phyloP scores from a whole-genome alignment of 805 yeast genomes.

The Monosporozyma siamensis region DNA sequence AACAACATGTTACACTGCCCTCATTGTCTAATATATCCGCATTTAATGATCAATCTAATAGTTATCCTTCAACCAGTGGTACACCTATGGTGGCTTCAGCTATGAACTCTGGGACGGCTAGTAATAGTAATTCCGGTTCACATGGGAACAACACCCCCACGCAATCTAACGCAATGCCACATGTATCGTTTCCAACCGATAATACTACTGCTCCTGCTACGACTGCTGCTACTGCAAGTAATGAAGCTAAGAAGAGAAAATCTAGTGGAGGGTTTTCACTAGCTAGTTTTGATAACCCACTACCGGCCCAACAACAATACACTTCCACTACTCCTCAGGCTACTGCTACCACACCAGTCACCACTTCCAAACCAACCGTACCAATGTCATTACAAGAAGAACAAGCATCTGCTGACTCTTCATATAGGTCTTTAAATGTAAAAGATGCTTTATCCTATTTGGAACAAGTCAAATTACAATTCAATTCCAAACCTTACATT shows the following conservation, averaged over 20 bases:
- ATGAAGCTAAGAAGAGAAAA: conserved; percentile 4
- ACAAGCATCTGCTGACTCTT: conserved; percentile 14
- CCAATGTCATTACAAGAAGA: conserved; percentile 4
- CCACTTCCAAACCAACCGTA: conserved; percentile 4
- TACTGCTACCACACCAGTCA: not conserved
- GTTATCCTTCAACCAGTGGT: conserved; percentile 24
- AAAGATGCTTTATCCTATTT: conserved; percentile 92
- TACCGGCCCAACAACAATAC: conserved; percentile 13
- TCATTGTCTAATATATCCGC: conserved; percentile 3
- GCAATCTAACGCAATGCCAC: conserved; percentile 4
- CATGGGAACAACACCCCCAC: not conserved
- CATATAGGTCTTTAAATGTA: conserved; percentile 79
- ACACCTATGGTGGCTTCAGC: conserved; percentile 13
- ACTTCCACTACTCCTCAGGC: conserved; percentile 9
- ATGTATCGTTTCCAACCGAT: not conserved
- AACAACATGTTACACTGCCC: conserved; percentile 5
- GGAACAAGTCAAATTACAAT: conserved; percentile 92
- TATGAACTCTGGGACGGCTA: conserved; percentile 7
- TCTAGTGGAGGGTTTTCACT: conserved; percentile 18
- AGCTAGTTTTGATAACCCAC: conserved; percentile 26
- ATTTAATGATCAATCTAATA: conserved; percentile 21
- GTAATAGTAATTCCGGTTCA: conserved; percentile 16
- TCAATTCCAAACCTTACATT: conserved; percentile 86
- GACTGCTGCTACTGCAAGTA: conserved; percentile 5
- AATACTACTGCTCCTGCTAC: not conserved